These are phyloP conservation scores for Aspergillus tubingensis DNA, from an alignment of 2,329 filamentous ascomycete genomes.

Conservation along the genomic window DNA sequence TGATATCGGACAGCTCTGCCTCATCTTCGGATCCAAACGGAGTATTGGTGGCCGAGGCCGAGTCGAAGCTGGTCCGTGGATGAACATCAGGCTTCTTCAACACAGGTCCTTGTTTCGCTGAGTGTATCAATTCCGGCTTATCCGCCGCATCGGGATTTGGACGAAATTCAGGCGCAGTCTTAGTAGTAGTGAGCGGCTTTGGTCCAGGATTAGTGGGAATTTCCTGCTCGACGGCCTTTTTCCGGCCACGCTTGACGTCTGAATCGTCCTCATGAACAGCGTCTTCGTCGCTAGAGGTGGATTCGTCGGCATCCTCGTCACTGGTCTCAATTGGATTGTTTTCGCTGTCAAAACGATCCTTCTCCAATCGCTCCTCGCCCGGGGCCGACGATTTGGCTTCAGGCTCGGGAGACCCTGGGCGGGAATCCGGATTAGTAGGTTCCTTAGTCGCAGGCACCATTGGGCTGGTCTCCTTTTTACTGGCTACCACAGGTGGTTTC, in stretches of 20 bases:
- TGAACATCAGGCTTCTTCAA: conserved; percentile 62
- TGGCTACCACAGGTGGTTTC: conserved; percentile 59
- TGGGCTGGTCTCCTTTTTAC: conserved; percentile 61
- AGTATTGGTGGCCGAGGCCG: conserved; percentile 59
- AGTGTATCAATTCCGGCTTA: conserved; percentile 17
- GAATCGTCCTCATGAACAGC: conserved; percentile 42
- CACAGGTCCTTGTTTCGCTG: conserved; percentile 45
- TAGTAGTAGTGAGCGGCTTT: conserved; percentile 4
- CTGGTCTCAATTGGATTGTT: conserved; percentile 65
- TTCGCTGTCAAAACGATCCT: conserved; percentile 70
- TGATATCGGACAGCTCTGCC: conserved; percentile 79
- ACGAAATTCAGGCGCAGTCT: conserved; percentile 11
- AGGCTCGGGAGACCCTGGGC: conserved; percentile 27
- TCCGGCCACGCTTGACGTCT: conserved; percentile 32
- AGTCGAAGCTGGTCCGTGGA: conserved; percentile 79
- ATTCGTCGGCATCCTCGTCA: conserved; percentile 57
- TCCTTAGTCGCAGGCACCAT: conserved; percentile 62
- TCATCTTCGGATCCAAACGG: conserved; percentile 83
- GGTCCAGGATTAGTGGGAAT: not conserved
- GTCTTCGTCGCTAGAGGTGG: conserved; percentile 67
- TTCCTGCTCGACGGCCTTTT: conserved; percentile 28
- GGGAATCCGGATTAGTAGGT: conserved; percentile 28
- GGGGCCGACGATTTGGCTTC: conserved; percentile 47
- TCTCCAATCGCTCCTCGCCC: conserved; percentile 62
- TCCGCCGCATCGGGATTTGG: conserved; percentile 14